Base-by-base conservation (phyloP, 169 alveolate species). In the Miamiensis avidus region DNA sequence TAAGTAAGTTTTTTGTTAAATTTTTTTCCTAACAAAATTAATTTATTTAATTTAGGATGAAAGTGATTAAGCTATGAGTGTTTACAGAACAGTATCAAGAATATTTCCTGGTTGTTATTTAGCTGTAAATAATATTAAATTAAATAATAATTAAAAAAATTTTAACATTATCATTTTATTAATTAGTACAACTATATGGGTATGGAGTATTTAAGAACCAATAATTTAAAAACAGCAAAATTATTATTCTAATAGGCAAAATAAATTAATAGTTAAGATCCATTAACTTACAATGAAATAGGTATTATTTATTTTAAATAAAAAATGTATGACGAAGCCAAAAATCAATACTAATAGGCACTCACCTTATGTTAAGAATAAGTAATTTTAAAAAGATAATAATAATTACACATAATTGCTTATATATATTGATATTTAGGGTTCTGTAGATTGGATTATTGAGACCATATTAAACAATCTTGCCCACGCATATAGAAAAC, bases 91-190 rank as follows among this genome's bases (percentile, higher is more conserved):
- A 0, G 96, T 96, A 25, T 87, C 96, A 31, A 84, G 98, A 31
- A 88, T 94, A 31, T 96, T 96, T 92, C 98, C 98, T 1, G 97
- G 98, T 20, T 96, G 98, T 76, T 96, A 96, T 79, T 82, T 91
- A 69, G 96, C 97, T 75, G 69, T 49, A 49, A n/a, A n/a, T n/a
- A 49, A 49, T 4, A 49, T 49, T 11, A 49, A 49, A 49, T 49
- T 11, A 49, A 11, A 49, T 49, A 49, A 11, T 11, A 49, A 49
- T 49, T 49, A 49, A 11, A 11, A 11, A 11, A 49, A 11, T 49
- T 49, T 49, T 11, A 11, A 4, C 20, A 49, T 49, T 49, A 11
- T 49, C 4, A 11, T 49, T 11, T 49, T 49, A 49, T 11, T 49
- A 49, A 49, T n/a, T n/a, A 49, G 69, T 89, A 93, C 74, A 82